A percentile compares a stretch with the other conserved stretches of the same genome.
These are phyloP conservation scores for Suillus placidus DNA, from an alignment of 768 basidiomycete genomes.

Conservation along the genomic window DNA sequence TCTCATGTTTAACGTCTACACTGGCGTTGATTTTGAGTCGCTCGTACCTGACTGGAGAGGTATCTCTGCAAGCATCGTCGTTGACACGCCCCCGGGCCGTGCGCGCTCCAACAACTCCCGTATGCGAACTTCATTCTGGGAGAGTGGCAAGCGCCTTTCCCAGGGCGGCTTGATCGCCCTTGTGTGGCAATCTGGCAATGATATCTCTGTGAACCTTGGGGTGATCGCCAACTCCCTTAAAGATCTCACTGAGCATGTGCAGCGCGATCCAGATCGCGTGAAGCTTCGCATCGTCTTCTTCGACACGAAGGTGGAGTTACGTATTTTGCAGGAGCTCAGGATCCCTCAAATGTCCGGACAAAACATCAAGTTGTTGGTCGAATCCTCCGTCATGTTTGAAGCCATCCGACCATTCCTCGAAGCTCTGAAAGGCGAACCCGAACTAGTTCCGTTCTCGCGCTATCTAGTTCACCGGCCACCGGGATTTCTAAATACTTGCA, in stretches of 20 bases:
- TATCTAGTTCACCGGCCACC: constrained; percentile 52
- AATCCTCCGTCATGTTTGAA: constrained; percentile 68
- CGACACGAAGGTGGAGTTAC: constrained; percentile 56
- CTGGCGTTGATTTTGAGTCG: constrained; percentile 50
- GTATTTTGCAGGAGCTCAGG: constrained; percentile 42
- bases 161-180: constrained; percentile 68
- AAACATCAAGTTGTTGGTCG: constrained; percentile 48
- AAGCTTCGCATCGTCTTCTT: constrained; percentile 62
- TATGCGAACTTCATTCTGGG: constrained; percentile 60
- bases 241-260: constrained; percentile 51
- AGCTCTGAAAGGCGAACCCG: constrained; percentile 58
- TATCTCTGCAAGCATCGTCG: constrained; percentile 46
- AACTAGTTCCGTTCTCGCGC: constrained; percentile 54
- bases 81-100: constrained; percentile 59
- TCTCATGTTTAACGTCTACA: constrained; percentile 66
- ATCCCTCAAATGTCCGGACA: constrained; percentile 27
- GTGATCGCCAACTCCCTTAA: constrained; percentile 43
- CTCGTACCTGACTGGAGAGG: constrained; percentile 54
- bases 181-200: constrained; percentile 42
- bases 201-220: constrained; percentile 56
- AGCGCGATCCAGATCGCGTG: constrained; percentile 36
- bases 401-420: constrained; percentile 70
- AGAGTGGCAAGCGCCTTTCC: constrained; percentile 60
- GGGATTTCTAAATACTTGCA: constrained; percentile 35
- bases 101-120: constrained; percentile 45